Percentiles rank a stretch among this genome's conserved stretches.
phyloP scores from a whole-genome alignment of 169 alveolate genomes.

The Blepharisma undulans region DNA sequence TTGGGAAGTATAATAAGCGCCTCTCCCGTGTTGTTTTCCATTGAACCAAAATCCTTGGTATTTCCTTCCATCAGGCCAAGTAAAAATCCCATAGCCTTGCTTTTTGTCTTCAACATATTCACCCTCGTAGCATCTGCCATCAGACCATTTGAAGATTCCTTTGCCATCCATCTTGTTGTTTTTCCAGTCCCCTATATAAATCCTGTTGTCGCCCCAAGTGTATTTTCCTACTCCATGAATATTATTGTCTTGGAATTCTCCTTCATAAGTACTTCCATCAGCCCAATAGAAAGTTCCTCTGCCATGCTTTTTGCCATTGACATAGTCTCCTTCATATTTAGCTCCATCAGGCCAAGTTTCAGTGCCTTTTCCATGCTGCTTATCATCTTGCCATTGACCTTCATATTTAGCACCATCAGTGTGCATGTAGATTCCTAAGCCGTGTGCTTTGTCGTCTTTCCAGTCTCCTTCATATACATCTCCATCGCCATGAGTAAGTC shows the following conservation, averaged over 20 bases:
- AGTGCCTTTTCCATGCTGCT: slow-evolving; percentile 64
- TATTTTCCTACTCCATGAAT: slow-evolving; percentile 53
- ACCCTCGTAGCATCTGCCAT: slow-evolving; percentile 68
- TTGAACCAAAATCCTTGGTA: slow-evolving; percentile 52
- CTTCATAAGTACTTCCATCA: slow-evolving; percentile 70
- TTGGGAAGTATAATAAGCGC: slow-evolving; percentile 51
- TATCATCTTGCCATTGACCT: slow-evolving; percentile 56
- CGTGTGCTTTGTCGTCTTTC: slow-evolving; percentile 29
- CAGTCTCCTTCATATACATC: slow-evolving; percentile 50
- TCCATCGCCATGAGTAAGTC: slow-evolving; percentile 55
- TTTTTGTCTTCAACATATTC: slow-evolving; percentile 35
- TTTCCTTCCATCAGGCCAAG: slow-evolving; percentile 41
- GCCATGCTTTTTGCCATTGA: slow-evolving; percentile 71
- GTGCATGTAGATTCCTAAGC: slow-evolving; percentile 46
- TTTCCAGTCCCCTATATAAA: slow-evolving; percentile 43
- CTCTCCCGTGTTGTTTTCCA: slow-evolving; percentile 51
- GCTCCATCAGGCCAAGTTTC: slow-evolving; percentile 78
- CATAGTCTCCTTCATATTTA: slow-evolving; percentile 67
- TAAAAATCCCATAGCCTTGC: slow-evolving; percentile 48
- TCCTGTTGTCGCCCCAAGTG: slow-evolving; percentile 34
- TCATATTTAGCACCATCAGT: slow-evolving; percentile 43
- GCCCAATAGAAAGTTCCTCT: slow-evolving; percentile 73
- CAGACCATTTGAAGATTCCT: slow-evolving; percentile 52
- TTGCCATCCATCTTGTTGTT: slow-evolving; percentile 44
- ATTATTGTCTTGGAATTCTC: slow-evolving; percentile 60